Base-by-base conservation (phyloP, 768 basidiomycete genomes). In the Collybia sp. region DNA sequence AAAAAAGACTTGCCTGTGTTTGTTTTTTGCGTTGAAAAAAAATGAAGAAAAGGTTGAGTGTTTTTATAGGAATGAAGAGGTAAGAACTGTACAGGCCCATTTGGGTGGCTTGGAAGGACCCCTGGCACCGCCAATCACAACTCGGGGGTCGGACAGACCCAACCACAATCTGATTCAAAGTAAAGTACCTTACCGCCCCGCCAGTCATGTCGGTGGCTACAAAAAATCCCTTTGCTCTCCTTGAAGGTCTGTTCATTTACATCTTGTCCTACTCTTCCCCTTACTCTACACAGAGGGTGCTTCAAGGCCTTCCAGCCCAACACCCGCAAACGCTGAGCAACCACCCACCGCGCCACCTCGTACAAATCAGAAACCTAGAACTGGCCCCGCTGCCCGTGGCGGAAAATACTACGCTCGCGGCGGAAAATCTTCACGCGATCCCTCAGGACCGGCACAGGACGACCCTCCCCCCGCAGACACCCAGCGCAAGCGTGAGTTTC, bases 131-230 rank as follows among this genome's bases (percentile, higher is more conserved):
- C 30, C 30, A 45, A 25, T 42, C 38, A 51, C 50, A 44, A 48
- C 49, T 47, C 53, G 52, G 55, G 53, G 49, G 49, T 53, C 43
- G 35, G 30, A 39, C 25, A 25, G 25, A 25, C 25, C 8, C 4
- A 8, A 8, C n/a, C n/a, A n/a, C n/a, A n/a, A n/a, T n/a, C n/a
- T n/a, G 25, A 25, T 25, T 8, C 25, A 25, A 25, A 25, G 8
- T 4, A 25, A 25, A 37, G n/a, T 37, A n/a, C 35, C 10, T 18
- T 37, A 13, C 35, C 75, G 77, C 80, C 76, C 81, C 81, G 78
- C 73, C 78, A 70, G 80, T 67, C 62, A 90, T 92, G 88, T 89
- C 88, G 86, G 88, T 91, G 80, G 88, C 85, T 73, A 82, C 82
- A 63, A 82, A 72, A 80, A 91, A 90, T 73, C 83, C 84, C 55